Percentiles rank a stretch among this genome's conserved stretches.
Evolutionary conservation across 148 eudicot genomes (phyloP).

Genomic region (Limonium bicolor): DNA sequence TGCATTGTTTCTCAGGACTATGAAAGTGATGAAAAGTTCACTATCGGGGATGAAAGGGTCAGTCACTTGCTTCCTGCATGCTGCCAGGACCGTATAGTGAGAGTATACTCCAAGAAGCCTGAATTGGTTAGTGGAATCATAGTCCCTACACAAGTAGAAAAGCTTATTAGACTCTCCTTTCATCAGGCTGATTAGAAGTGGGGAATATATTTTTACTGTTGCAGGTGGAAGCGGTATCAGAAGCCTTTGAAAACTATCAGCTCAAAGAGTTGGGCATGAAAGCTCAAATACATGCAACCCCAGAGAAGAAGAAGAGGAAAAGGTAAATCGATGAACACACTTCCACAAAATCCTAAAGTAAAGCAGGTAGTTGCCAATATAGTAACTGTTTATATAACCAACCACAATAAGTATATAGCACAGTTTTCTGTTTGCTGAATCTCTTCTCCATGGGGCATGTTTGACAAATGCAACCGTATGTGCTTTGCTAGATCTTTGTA

Average conservation of each 20-base stretch:
- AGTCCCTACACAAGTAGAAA: no score
- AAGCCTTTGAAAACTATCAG: constrained; percentile 74
- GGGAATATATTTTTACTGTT: not conserved
- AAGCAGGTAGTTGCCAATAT: no score
- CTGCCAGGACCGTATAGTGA: constrained; percentile 63
- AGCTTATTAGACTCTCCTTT: not conserved
- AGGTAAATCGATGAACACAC: no score
- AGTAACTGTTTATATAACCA: no score
- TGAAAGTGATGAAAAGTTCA: constrained; percentile 35
- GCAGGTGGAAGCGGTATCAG: constrained; percentile 64
- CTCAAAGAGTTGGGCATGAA: constrained; percentile 34
- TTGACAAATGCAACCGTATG: no score
- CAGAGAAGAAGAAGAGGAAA: constrained; percentile 44
- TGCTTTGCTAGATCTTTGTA: no score
- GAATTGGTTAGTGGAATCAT: constrained; percentile 29
- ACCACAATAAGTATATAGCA: no score
- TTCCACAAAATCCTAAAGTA: no score
- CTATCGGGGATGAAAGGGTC: constrained; percentile 32
- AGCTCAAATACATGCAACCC: constrained; percentile 74
- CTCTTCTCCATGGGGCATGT: no score
- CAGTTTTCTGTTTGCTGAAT: no score
- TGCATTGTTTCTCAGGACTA: constrained; percentile 41
- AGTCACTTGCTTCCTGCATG: constrained; percentile 64
- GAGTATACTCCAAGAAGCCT: constrained; percentile 79
- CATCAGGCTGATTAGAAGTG: not conserved